Evolutionary conservation across 768 basidiomycete genomes (phyloP), one percentile per base, ranked within the genome.

Genomic region (Psilocybe subaeruginosa): DNA sequence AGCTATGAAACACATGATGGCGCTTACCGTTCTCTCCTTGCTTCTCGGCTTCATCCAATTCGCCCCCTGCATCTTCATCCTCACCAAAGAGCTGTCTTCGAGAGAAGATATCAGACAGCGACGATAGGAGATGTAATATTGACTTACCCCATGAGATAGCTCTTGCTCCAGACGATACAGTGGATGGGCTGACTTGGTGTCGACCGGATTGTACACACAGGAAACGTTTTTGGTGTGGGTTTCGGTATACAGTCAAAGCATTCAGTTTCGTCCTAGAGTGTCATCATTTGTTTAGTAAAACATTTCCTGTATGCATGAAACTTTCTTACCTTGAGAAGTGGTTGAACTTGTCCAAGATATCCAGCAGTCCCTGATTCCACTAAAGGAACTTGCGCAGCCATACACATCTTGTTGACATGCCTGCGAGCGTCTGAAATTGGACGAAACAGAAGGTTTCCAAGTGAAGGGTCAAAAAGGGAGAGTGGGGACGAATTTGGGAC

Each of bases 161-260:
- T 95, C 74, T 99, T 99, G 31, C 94, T 95, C 97, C 97, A 99
- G 2, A 98, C 96, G 52, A 99, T 98, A 70, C 97, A 99, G 69
- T 99, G 97, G 54, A 99, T 97, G 0, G 97, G 95, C 65, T 97
- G 96, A 59, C 91, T 93, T 0, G 97, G 97, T 0, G 97, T 99
- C 2, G 94, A 94, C 41, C 97, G 89, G 66, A 99, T 99, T 0
- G 97, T 99, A 73, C 97, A 99, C 8, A 99, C 96, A 0, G 97
- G 96, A 71, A 94, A 99, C 0, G 93, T 91, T 72, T 95, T 99
- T 0, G 95, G 95, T 0, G 92, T 91, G 0, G 91, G 90, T 72
- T 99, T 98, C 4, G 90, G 85, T n/a, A 93, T 82, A 67, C 97
- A 99, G 70, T 98, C 96, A 69, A 96, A 99, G 75, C 97, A 99